phyloP scores from a whole-genome alignment of 768 basidiomycete species.

The Hygrophoropsis aurantiaca region DNA sequence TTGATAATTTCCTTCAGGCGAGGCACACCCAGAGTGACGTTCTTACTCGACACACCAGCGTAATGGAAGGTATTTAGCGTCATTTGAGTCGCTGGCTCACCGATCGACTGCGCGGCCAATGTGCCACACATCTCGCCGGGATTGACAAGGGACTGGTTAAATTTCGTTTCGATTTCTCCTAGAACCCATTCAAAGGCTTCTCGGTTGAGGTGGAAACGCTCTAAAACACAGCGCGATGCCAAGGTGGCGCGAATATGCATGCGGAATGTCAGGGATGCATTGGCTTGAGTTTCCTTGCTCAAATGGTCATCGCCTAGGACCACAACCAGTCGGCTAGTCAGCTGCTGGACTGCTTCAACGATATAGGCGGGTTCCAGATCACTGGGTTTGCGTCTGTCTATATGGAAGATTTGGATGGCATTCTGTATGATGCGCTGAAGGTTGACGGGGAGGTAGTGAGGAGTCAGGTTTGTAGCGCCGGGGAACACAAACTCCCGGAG shows the following conservation, averaged over 20 bases:
- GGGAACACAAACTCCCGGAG: conserved; percentile 87
- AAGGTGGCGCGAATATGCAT: conserved; percentile 93
- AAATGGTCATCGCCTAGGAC: conserved; percentile 85
- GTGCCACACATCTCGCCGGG: conserved; percentile 99
- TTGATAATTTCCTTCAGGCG: conserved; percentile 99
- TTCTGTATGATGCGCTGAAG: conserved; percentile 95
- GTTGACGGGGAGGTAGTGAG: conserved; percentile 93
- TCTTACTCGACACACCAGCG: conserved; percentile 99
- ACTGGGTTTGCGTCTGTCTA: conserved; percentile 89
- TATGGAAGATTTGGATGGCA: conserved; percentile 94
- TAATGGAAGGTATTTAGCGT: conserved; percentile 99
- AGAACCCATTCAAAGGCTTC: conserved; percentile 99
- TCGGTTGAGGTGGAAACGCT: conserved; percentile 81
- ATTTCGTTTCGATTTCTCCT: conserved; percentile 92
- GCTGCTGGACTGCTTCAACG: conserved; percentile 71
- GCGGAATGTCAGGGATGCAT: conserved; percentile 88
- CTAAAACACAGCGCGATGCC: conserved; percentile 82
- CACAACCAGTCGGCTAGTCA: conserved; percentile 77
- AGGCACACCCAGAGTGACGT: conserved; percentile 98
- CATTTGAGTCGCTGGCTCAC: conserved; percentile 99
- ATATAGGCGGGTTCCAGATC: conserved; percentile 90
- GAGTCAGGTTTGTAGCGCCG: conserved; percentile 62
- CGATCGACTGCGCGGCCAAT: conserved; percentile 96
- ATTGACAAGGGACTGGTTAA: conserved; percentile 89
- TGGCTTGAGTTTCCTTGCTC: conserved; percentile 76